Base-by-base conservation (phyloP, 176 grass and related monocot species). In the Rhynchospora breviuscula region DNA sequence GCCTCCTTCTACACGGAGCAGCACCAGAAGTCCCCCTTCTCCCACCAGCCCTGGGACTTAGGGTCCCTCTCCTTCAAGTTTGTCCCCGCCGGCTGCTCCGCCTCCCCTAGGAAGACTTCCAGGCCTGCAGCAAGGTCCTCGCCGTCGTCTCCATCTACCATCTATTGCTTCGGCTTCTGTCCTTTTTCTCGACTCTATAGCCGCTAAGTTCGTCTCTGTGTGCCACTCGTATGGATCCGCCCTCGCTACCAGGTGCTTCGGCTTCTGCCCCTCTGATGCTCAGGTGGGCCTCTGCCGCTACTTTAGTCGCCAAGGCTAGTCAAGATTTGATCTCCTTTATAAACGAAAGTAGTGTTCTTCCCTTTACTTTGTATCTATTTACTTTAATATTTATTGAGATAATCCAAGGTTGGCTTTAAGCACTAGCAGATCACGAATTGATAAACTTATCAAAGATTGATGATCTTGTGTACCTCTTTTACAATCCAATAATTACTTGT, bases 91-190 rank as follows among this genome's bases (percentile, higher is more conserved):
- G 93, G 91, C 0, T 91, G 92, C 70, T 75, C 92, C 57, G 88
- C 93, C 4, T 95, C 93, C 31, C 96, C 15, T 99, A 93, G 96
- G 96, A 99, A 82, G 93, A 99, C 83, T 99, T 99, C 88, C 96
- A 99, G 86, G 93, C 93, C 69, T 89, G 83, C 33, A 91, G 96
- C 84, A 99, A 99, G 89, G 91, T 95, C 59, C 91, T 99, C 76
- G 93, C 93, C 21, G 91, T 99, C 64, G 35, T 99, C 53, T 93
- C 89, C 57, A 88, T 99, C 87, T 95, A 89, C 77, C 93, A 99
- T 69, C 88, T 4, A 5, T 90, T 35, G 93, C 96, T 3, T 83
- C 87, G 35, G 35, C 70, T 93, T 90, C 10, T 85, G 89, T 44
- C 13, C 12, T n/a, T 0, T 88, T 91, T 79, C 89, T 98, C 63